Conservation (phyloP, 2,329 filamentous ascomycete species). For the Lachnellula occidentalis region DNA sequence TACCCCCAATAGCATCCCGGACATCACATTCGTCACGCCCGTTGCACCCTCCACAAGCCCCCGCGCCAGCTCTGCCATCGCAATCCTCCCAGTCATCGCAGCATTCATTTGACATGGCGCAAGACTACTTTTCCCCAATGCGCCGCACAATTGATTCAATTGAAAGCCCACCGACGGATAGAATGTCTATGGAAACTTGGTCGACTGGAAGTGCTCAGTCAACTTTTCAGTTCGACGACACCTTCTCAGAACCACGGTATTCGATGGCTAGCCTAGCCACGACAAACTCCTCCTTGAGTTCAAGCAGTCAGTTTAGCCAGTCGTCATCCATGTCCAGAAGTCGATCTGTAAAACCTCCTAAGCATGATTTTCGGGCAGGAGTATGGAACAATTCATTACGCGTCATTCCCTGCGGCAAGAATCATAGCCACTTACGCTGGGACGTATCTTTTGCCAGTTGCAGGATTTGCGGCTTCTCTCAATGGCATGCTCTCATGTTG, state of each 20-base stretch:
- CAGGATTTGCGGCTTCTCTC: constrained; percentile 18
- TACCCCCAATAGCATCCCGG: background rate
- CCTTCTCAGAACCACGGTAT: constrained; percentile 14
- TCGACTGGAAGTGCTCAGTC: constrained; percentile 15
- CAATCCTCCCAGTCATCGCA: background rate
- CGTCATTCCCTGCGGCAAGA: constrained; percentile 18
- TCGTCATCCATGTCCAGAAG: background rate
- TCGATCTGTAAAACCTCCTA: constrained; percentile 8
- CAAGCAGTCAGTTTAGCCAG: constrained; percentile 2
- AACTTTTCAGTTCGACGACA: constrained; percentile 13
- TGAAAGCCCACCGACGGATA: constrained; percentile 4
- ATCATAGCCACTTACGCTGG: constrained; percentile 19
- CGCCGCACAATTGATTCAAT: background rate
- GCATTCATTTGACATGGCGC: background rate
- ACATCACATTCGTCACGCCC: background rate
- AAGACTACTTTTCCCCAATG: background rate
- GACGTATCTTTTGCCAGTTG: constrained; percentile 14
- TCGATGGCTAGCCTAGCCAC: constrained; percentile 13
- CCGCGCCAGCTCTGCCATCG: background rate
- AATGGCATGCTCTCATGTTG: constrained; percentile 22
- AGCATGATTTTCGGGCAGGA: constrained; percentile 16
- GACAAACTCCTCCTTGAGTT: constrained; percentile 18
- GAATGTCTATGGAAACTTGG: constrained; percentile 16
- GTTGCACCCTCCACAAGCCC: background rate
- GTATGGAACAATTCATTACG: constrained; percentile 19